Conservation (phyloP, 1,284 basidiomycete genomes). For the Ceratobasidium sp. region DNA sequence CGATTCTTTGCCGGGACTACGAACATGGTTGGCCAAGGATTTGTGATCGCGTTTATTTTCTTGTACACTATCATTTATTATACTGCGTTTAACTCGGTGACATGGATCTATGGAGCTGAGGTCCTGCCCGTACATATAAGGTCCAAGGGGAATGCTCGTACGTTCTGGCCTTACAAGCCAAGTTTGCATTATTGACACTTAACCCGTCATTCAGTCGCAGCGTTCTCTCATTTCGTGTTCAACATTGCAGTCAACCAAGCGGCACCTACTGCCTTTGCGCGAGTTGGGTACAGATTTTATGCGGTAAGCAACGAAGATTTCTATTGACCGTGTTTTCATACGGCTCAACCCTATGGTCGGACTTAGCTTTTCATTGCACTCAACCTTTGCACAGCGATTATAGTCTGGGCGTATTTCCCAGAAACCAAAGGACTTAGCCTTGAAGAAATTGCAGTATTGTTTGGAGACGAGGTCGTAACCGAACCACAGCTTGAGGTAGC, state of each 20-base stretch:
- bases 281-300: constrained; percentile 21
- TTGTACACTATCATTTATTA: constrained; percentile 31
- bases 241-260: constrained; percentile 35
- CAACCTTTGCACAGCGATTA: constrained; percentile 28
- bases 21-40: constrained; percentile 22
- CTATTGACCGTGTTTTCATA: background rate
- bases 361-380: constrained; percentile 27
- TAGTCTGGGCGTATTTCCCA: constrained; percentile 31
- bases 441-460: constrained; percentile 27
- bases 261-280: constrained; percentile 24
- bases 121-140: constrained; percentile 27
- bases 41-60: constrained; percentile 32
- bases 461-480: constrained; percentile 30
- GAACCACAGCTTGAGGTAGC: background rate
- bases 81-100: constrained; percentile 20
- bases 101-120: constrained; percentile 31
- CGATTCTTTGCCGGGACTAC: constrained; percentile 22
- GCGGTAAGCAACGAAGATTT: background rate
- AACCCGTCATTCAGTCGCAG: constrained; percentile 1
- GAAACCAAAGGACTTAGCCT: constrained; percentile 31
- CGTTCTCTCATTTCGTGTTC: constrained; percentile 34
- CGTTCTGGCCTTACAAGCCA: background rate
- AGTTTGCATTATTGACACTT: background rate
- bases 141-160: constrained; percentile 27
- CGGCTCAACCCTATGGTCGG: background rate